phyloP scores from a whole-genome alignment of 1,284 basidiomycete species.

The Apiotrichum laibachii region DNA sequence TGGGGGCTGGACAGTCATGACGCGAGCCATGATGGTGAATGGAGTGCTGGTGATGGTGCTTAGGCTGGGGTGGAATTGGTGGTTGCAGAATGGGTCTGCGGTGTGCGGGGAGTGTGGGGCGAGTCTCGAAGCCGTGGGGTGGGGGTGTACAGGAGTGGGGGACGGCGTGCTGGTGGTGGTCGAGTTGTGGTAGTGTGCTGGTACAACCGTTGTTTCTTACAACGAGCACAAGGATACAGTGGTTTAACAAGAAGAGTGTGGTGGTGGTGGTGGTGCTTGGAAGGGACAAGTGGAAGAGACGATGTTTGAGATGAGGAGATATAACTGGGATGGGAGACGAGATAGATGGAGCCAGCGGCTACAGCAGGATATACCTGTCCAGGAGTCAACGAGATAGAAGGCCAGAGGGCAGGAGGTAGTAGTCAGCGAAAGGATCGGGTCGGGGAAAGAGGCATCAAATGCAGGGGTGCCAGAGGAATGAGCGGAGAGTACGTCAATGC shows the following conservation, averaged over 20 bases:
- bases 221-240: not conserved
- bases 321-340: not conserved
- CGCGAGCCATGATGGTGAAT: conserved; percentile 1
- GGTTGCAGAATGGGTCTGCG: too few relatives aligned
- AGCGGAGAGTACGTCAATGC: not conserved
- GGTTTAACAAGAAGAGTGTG: not conserved
- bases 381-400: too few relatives aligned
- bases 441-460: not conserved
- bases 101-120: not conserved
- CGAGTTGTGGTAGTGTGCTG: not conserved
- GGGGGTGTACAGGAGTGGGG: not conserved
- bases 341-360: not conserved
- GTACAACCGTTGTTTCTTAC: not conserved
- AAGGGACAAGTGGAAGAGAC: too few relatives aligned
- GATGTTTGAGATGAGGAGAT: not conserved
- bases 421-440: not conserved
- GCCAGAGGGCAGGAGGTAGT: not conserved
- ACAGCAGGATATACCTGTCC: too few relatives aligned
- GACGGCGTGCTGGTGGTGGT: not conserved
- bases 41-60: not conserved
- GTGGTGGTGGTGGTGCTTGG: not conserved
- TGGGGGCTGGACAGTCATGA: conserved; percentile 6
- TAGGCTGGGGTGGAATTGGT: not conserved
- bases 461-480: not conserved
- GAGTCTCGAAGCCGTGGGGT: not conserved